A percentile compares a stretch with the other conserved stretches of the same genome.
Evolutionary conservation across 495 filamentous ascomycete species (phyloP).

Genomic region (Neurospora sp.): DNA sequence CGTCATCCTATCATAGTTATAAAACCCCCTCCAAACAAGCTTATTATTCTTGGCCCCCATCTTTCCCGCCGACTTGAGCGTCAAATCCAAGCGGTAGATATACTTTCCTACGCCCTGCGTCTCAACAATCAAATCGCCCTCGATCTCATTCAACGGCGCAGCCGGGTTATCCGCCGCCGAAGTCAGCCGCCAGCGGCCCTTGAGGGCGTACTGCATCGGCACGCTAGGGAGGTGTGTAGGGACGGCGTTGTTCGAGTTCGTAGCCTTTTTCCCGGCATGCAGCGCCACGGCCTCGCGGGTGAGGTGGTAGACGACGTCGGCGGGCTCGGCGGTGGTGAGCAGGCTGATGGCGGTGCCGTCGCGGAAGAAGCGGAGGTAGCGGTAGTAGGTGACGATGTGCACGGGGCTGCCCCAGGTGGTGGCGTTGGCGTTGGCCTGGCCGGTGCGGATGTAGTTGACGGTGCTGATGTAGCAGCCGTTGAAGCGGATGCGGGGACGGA

Average conservation of each 20-base stretch:
- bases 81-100: conserved; percentile 67
- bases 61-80: conserved; percentile 49
- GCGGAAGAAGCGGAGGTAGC: conserved; percentile 89
- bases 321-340: conserved; percentile 67
- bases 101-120: conserved; percentile 78
- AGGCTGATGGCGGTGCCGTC: conserved; percentile 75
- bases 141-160: conserved; percentile 22
- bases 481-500: conserved; percentile 79
- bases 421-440: conserved; percentile 47
- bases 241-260: conserved; percentile 6
- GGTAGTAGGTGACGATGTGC: conserved; percentile 95
- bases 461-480: conserved; percentile 93
- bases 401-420: conserved; percentile 72
- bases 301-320: conserved; percentile 71
- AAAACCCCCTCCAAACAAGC: conserved; percentile 80
- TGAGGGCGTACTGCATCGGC: conserved; percentile 25
- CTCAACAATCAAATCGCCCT: conserved; percentile 70
- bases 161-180: conserved; percentile 14
- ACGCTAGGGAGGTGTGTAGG: conserved; percentile 22
- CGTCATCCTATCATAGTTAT: conserved; percentile 80
- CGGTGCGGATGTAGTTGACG: conserved; percentile 84
- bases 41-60: conserved; percentile 61
- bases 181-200: conserved; percentile 31
- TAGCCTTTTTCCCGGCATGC: conserved; percentile 9
- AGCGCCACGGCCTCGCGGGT: conserved; percentile 30